Evolutionary conservation across 1,284 basidiomycete genomes (phyloP).

Genomic region (Trametes versicolor): DNA sequence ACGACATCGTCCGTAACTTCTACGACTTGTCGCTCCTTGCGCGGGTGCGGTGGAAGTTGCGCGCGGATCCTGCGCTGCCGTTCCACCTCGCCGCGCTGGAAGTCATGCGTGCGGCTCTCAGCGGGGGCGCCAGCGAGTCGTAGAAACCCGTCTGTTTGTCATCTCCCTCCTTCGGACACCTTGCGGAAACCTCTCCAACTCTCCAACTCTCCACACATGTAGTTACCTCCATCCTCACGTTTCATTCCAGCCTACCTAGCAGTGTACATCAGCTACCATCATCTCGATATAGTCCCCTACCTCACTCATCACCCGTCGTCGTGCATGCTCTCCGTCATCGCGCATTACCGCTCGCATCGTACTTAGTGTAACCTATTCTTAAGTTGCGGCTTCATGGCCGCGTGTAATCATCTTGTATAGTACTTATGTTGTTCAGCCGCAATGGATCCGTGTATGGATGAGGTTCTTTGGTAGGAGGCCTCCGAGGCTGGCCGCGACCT

Average conservation of each 20-base stretch:
- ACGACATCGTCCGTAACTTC: conserved; percentile 73
- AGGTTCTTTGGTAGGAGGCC: not conserved
- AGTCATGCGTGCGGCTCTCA: conserved; percentile 57
- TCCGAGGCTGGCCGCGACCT: not conserved
- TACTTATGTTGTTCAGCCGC: not conserved
- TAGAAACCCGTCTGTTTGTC: not conserved
- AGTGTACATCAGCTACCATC: conserved; percentile 13
- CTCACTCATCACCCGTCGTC: not conserved
- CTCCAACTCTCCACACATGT: not conserved
- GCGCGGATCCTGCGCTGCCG: conserved; percentile 61
- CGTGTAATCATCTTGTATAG: conserved; percentile 7
- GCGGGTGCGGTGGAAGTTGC: conserved; percentile 58
- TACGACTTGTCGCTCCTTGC: conserved; percentile 73
- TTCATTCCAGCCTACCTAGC: not conserved
- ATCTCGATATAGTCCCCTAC: conserved; percentile 11
- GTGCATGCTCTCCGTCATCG: conserved; percentile 15
- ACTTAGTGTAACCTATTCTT: conserved; percentile 5
- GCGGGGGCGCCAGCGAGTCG: conserved; percentile 24
- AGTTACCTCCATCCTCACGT: too few relatives aligned
- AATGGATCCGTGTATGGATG: not conserved
- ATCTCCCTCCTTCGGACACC: not conserved
- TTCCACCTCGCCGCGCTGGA: conserved; percentile 76
- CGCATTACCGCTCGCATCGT: conserved; percentile 9
- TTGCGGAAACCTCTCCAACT: not conserved
- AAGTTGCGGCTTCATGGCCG: conserved; percentile 1